Percentiles rank a stretch among this genome's conserved stretches.
These are phyloP conservation scores for Tolypocladium ovalisporum DNA, from an alignment of 2,329 filamentous ascomycete genomes.

Conservation along the genomic window DNA sequence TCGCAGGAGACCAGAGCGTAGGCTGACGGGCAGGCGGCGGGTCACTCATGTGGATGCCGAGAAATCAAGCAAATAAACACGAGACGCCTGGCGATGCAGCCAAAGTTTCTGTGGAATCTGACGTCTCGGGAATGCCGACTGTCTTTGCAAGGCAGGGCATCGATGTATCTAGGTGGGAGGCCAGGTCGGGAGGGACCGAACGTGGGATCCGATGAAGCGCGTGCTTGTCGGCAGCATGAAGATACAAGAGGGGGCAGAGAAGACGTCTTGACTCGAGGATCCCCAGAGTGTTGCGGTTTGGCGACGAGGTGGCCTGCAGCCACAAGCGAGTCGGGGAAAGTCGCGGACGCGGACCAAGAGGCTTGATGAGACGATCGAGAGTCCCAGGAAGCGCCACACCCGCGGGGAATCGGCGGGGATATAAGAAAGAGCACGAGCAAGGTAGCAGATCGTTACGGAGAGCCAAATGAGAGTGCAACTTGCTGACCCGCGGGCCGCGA, in stretches of 20 bases:
- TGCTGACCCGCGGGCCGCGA: neutral
- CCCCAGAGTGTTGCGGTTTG: neutral
- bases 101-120: neutral
- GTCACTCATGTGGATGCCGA: conserved; percentile 8
- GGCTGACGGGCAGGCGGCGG: neutral
- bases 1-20: neutral
- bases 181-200: neutral
- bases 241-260: neutral
- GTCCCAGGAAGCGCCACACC: neutral
- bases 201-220: neutral
- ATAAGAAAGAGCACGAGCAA: neutral
- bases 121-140: neutral
- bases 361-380: neutral
- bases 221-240: neutral
- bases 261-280: neutral
- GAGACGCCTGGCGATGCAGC: neutral
- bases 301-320: neutral
- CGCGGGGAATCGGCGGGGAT: neutral
- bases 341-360: neutral
- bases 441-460: neutral
- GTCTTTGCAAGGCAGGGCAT: neutral
- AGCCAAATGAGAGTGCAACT: neutral
- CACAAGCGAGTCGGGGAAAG: neutral
- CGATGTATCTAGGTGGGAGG: neutral
- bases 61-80: neutral